A percentile compares a stretch with the other conserved stretches of the same genome.
phyloP scores from a whole-genome alignment of 2,329 filamentous ascomycete species.

The Ophiocordyceps polyrhachis-furcata region DNA sequence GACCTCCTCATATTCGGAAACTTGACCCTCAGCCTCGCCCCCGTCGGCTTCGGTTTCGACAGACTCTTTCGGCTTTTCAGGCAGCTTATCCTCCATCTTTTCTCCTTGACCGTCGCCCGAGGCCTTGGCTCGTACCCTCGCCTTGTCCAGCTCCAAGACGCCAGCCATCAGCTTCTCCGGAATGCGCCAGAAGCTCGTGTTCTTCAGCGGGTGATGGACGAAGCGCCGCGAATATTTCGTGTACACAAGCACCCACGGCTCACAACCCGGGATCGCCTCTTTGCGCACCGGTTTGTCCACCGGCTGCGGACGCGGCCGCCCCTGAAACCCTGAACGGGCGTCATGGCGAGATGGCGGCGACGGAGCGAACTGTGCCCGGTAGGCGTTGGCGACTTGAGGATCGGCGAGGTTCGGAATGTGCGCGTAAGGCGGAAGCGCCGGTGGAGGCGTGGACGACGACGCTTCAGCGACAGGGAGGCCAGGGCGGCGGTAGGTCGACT shows the following conservation, averaged over 20 bases:
- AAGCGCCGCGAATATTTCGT: conserved; percentile 83
- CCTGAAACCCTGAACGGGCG: conserved; percentile 20
- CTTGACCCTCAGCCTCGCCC: conserved; percentile 24
- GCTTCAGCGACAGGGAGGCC: conserved; percentile 11
- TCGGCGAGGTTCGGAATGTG: conserved; percentile 26
- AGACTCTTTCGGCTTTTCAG: conserved; percentile 6
- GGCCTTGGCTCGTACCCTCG: conserved; percentile 43
- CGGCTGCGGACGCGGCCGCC: conserved; percentile 47
- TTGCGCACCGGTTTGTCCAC: conserved; percentile 68
- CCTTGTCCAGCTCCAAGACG: conserved; percentile 54
- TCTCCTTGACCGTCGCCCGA: not conserved
- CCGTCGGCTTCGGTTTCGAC: conserved; percentile 5
- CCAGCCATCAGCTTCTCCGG: conserved; percentile 71
- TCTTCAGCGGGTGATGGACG: conserved; percentile 71
- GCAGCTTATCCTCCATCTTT: not conserved
- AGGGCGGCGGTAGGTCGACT: conserved; percentile 78
- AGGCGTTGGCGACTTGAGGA: conserved; percentile 39
- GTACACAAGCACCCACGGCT: conserved; percentile 82
- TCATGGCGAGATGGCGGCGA: conserved; percentile 15
- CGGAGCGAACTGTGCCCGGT: conserved; percentile 34
- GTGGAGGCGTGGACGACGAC: conserved; percentile 13
- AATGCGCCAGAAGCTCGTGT: conserved; percentile 88
- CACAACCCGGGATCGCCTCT: conserved; percentile 58
- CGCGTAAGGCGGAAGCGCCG: conserved; percentile 10
- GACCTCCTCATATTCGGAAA: conserved; percentile 60